Base-by-base conservation (phyloP, 148 eudicot species). In the Heliamphora exappendiculata region DNA sequence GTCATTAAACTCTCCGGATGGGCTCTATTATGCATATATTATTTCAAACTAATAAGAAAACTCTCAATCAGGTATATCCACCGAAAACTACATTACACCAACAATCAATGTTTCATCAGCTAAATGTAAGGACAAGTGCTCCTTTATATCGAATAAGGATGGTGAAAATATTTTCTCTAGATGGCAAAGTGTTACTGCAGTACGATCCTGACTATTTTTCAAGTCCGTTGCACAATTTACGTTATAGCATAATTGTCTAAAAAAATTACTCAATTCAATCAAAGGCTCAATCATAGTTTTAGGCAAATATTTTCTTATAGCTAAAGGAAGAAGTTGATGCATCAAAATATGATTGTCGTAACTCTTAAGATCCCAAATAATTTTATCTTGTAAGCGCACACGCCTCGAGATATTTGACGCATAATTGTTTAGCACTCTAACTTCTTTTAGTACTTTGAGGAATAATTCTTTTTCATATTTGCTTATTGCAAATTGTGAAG, bases 11-110 rank as follows among this genome's bases (percentile, higher is more conserved):
- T 82, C 63, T 83, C 81, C 3, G 78, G 84, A 64, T 41, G 64
- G 49, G 78, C 75, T n/a, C 44, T 10, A 22, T 78, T 82, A 3
- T 67, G 37, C 3, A 78, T 39, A 51, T 78, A 82, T 11, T 65
- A 41, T 37, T 82, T 78, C 2, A 75, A 53, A 11, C 31, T 78
- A 3, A 29, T 33, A 62, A 82, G 63, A 13, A 42, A 29, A 31
- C 63, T 67, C 36, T 82, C 79, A 53, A 78, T 67, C 6, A 57
- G 73, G 31, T 73, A 81, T 81, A 81, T 81, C 78, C 75, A 81
- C 44, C 75, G 24, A n/a, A 7, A 17, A 72, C 7, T 73, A 60
- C 0, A 81, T 31, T 0, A n/a, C 71, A 0, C 74, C 68, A 47
- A 64, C 73, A 5, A 71, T 2, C 66, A 31, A 70, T 54, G 50